Base-by-base conservation (phyloP, 768 basidiomycete genomes). In the Plicaturopsis crispa region DNA sequence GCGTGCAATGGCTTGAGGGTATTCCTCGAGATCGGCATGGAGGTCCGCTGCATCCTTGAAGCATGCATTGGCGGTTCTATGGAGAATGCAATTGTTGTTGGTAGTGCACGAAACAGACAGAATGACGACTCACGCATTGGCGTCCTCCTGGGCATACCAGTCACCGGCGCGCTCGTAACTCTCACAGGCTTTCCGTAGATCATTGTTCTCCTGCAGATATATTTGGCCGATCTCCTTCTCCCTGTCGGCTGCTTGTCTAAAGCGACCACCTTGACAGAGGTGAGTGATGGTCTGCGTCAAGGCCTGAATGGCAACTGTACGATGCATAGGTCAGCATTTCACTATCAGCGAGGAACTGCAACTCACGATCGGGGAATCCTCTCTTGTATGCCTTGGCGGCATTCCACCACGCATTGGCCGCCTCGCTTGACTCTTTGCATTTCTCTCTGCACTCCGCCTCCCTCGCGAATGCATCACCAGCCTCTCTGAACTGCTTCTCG, bases 321-420 rank as follows among this genome's bases (percentile, higher is more conserved):
- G 26, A 28, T 28, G 14, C 14, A 8, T 8, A 8, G 10, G 14
- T 8, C 26, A 8, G 10, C 8, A 14, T 28, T 28, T 14, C 14
- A 28, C 14, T 14, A 14, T 28, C 26, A 28, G 26, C 14, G 26
- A 28, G 14, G 23, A 26, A n/a, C 37, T 18, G 19, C n/a, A 8
- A 61, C 81, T 56, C 56, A 96, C 94, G 67, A 48, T 90, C 84
- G 22, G 72, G 92, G 57, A 73, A 78, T 18, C 80, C 84, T 61
- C 85, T 74, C 69, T 97, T 99, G 70, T 87, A 99, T 8, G 85
- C 80, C 65, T 98, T 98, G 23, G 89, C 82, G 10, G 96, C 93
- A 56, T 94, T 96, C 88, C 94, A 97, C 84, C 85, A 98, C 6
- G 93, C 93, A 55, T 93, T 94, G 16, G 92, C 86, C n/a, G 94